phyloP scores from a whole-genome alignment of 805 yeast genomes.

The Starmerella khaoyaiensis region DNA sequence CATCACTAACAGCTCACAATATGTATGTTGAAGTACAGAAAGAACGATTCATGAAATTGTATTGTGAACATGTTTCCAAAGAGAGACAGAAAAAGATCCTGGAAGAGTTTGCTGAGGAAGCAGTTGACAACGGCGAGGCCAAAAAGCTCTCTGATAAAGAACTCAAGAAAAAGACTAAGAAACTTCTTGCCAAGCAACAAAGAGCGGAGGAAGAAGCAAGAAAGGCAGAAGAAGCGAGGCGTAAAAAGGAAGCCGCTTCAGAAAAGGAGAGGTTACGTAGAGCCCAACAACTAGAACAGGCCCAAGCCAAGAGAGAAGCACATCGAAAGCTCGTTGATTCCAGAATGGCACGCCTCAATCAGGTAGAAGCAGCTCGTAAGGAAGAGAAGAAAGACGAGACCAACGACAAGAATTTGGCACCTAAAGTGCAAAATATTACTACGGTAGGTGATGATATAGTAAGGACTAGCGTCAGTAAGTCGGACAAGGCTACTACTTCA shows the following conservation, averaged over 20 bases:
- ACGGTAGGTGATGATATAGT: slow-evolving; percentile 2
- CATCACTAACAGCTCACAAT: slow-evolving; percentile 18
- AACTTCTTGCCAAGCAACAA: slow-evolving; percentile 29
- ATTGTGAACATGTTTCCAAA: slow-evolving; percentile 67
- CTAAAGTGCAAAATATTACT: not conserved
- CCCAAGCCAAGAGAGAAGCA: slow-evolving; percentile 22
- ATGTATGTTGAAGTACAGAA: slow-evolving; percentile 55
- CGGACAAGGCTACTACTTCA: slow-evolving; percentile 22
- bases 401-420: not conserved
- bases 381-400: slow-evolving; percentile 14
- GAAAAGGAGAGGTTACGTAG: slow-evolving; percentile 19
- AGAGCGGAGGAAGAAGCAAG: slow-evolving; percentile 31
- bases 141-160: slow-evolving; percentile 29
- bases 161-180: slow-evolving; percentile 33
- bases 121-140: slow-evolving; percentile 25
- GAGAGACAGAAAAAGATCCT: slow-evolving; percentile 36
- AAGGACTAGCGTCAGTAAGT: slow-evolving; percentile 23
- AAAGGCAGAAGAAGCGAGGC: slow-evolving; percentile 27
- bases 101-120: slow-evolving; percentile 27
- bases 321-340: slow-evolving; percentile 25
- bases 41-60: slow-evolving; percentile 63
- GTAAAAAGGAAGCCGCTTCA: slow-evolving; percentile 22
- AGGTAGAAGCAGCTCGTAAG: slow-evolving; percentile 8
- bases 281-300: slow-evolving; percentile 22
- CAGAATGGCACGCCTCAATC: slow-evolving; percentile 25